A percentile compares a stretch with the other conserved stretches of the same genome.
Evolutionary conservation across 2,329 filamentous ascomycete genomes (phyloP).

Genomic region (Fusarium sp.): DNA sequence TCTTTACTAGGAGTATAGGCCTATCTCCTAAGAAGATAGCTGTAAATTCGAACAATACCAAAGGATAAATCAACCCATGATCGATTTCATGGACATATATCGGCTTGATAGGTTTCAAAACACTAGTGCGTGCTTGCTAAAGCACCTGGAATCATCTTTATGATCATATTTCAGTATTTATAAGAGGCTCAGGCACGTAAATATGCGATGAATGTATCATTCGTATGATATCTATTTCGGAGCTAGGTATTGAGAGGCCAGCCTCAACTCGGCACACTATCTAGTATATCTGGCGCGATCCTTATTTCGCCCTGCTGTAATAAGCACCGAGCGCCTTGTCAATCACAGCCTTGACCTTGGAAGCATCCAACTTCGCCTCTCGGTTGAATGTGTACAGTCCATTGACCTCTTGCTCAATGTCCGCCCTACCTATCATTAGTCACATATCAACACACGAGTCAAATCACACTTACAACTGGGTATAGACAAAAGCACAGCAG

Average conservation of each 20-base stretch:
- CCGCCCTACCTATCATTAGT: constrained; percentile 49
- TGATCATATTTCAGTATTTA: rapidly evolving
- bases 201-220: background rate
- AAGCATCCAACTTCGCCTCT: constrained; percentile 66
- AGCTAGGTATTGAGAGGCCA: background rate
- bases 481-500: constrained; percentile 72
- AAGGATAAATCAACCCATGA: background rate
- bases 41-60: background rate
- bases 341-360: constrained; percentile 66
- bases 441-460: background rate
- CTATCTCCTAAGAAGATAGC: background rate
- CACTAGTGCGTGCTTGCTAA: background rate
- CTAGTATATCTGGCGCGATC: no score
- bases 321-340: constrained; percentile 61
- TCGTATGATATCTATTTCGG: background rate
- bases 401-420: constrained; percentile 76
- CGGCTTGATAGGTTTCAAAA: background rate
- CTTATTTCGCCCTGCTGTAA: constrained; percentile 45
- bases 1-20: rapidly evolving
- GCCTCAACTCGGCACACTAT: background rate
- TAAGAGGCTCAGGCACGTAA: background rate
- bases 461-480: constrained; percentile 63
- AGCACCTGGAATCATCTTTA: rapidly evolving
- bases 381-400: constrained; percentile 72
- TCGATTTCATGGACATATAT: background rate